These are phyloP conservation scores for Podospora fimiseda DNA, from an alignment of 495 filamentous ascomycete species.

Conservation along the genomic window DNA sequence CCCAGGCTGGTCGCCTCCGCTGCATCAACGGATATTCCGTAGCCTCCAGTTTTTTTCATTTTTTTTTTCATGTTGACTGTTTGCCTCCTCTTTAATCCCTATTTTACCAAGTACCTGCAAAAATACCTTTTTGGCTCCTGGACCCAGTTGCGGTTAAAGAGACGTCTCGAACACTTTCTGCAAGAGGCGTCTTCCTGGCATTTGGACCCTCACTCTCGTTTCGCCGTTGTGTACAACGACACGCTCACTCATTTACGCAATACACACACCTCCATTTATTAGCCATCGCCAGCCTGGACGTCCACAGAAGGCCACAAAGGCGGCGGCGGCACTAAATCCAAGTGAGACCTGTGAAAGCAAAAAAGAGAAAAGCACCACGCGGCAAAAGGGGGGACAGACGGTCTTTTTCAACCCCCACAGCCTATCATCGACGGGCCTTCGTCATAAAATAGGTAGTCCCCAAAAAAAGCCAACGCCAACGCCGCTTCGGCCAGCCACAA, in stretches of 20 bases:
- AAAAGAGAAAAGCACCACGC: conserved; percentile 9
- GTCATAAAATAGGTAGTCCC: too few relatives aligned
- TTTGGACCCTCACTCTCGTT: conserved; percentile 6
- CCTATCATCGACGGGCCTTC: conserved; percentile 6
- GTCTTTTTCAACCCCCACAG: conserved; percentile 7
- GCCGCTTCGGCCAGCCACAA: conserved; percentile 22
- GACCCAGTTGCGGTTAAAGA: too few relatives aligned
- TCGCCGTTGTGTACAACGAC: background rate
- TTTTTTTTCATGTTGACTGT: conserved; percentile 5
- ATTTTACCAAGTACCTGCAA: background rate
- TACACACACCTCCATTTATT: background rate
- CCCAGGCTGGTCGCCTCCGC: conserved; percentile 6
- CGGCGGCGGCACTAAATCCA: background rate
- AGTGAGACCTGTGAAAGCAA: background rate
- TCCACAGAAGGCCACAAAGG: background rate
- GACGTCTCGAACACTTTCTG: conserved; percentile 2
- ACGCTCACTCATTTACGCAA: background rate
- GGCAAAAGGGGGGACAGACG: conserved; percentile 7
- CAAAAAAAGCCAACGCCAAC: conserved; percentile 10
- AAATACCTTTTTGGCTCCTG: conserved; percentile 2
- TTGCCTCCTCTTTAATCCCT: conserved; percentile 1
- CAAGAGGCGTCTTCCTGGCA: conserved; percentile 7
- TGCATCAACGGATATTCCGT: conserved; percentile 5
- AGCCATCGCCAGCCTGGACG: conserved; percentile 3
- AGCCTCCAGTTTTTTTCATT: background rate